Evolutionary conservation across 2,329 filamentous ascomycete genomes (phyloP).

Genomic region (Diplodia seriata): DNA sequence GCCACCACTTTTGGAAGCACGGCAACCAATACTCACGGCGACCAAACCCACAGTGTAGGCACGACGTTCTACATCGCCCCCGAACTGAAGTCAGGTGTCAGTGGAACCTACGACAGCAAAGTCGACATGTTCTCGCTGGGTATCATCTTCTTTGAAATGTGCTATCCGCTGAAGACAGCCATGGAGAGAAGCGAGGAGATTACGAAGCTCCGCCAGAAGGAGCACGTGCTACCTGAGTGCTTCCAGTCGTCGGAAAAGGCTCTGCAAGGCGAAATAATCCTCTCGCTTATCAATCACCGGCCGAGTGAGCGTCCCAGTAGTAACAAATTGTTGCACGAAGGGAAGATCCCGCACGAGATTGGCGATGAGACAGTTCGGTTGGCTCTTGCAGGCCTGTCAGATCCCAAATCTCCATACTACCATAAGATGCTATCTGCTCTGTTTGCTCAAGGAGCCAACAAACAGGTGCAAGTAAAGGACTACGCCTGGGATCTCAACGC

Average conservation of each 20-base stretch:
- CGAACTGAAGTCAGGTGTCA: conserved; percentile 78
- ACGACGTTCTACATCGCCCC: conserved; percentile 94
- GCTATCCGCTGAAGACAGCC: conserved; percentile 65
- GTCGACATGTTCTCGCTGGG: conserved; percentile 99
- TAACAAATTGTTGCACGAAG: conserved; percentile 80
- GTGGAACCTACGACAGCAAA: conserved; percentile 85
- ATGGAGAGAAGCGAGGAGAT: conserved; percentile 73
- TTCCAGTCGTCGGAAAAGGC: conserved; percentile 74
- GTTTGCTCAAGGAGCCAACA: conserved; percentile 74
- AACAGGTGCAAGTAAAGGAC: conserved; percentile 80
- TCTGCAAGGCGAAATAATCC: conserved; percentile 77
- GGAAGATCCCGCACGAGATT: conserved; percentile 87
- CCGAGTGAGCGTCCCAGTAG: conserved; percentile 84
- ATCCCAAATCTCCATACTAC: conserved; percentile 86
- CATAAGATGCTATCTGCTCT: conserved; percentile 86
- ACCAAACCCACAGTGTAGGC: conserved; percentile 73
- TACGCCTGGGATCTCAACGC: conserved; percentile 57
- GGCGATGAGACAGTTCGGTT: conserved; percentile 90
- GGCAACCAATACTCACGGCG: conserved; percentile 49
- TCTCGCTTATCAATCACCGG: conserved; percentile 79
- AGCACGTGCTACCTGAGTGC: conserved; percentile 72
- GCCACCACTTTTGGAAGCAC: conserved; percentile 43
- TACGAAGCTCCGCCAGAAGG: conserved; percentile 70
- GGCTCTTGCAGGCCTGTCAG: conserved; percentile 79
- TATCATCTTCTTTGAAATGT: conserved; percentile 99